These are phyloP conservation scores for Phytophthora sp. DNA, from an alignment of 352 stramenopile species.

Conservation along the genomic window DNA sequence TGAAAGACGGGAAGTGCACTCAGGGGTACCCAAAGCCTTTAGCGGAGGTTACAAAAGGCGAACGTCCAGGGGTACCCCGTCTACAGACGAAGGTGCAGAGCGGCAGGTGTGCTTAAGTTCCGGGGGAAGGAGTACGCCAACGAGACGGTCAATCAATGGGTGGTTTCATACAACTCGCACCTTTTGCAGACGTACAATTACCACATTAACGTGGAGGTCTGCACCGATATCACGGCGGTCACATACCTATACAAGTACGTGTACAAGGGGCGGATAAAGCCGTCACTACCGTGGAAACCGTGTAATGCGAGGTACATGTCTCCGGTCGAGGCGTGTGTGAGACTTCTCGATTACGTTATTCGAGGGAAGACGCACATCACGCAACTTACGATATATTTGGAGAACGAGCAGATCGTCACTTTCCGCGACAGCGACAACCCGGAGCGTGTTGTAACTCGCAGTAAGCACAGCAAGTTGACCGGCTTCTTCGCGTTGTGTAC, in stretches of 20 bases:
- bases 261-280: constrained; percentile 55
- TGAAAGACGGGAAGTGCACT: neutral
- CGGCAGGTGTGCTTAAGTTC: neutral
- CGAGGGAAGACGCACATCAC: neutral
- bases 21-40: neutral
- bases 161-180: neutral
- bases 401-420: neutral
- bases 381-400: neutral
- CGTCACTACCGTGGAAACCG: constrained; percentile 19
- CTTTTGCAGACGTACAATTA: constrained; percentile 47
- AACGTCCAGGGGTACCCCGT: neutral
- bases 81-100: neutral
- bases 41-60: neutral
- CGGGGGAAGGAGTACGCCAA: neutral
- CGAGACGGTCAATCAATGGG: neutral
- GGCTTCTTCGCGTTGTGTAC: neutral
- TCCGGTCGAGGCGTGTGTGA: neutral
- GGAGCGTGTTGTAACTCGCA: neutral
- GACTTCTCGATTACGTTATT: neutral
- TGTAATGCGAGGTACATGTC: neutral
- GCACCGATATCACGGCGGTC: constrained; percentile 33
- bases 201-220: constrained; percentile 68
- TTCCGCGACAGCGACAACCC: neutral
- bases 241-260: constrained; percentile 75
- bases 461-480: neutral